Conservation (phyloP, 108 stramenopile genomes). For the Nitzschia palea region DNA sequence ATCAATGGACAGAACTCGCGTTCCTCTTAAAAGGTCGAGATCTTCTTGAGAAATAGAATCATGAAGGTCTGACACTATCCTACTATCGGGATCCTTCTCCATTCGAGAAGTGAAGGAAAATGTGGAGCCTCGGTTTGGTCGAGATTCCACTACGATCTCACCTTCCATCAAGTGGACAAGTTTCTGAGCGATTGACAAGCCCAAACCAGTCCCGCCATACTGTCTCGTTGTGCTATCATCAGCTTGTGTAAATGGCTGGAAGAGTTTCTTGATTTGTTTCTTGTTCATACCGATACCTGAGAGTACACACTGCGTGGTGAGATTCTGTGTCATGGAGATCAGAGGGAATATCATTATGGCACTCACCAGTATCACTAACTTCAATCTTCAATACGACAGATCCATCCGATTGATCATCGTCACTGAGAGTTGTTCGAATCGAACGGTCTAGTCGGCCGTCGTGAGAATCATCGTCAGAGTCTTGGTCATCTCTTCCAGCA, state of each 20-base stretch:
- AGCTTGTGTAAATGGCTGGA: constrained; percentile 45
- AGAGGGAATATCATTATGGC: not conserved
- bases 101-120: constrained; percentile 34
- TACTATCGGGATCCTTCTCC: constrained; percentile 7
- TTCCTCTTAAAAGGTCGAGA: not conserved
- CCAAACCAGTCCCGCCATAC: constrained; percentile 52
- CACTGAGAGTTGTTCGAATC: not conserved
- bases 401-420: not conserved
- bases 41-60: constrained; percentile 14
- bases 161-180: constrained; percentile 44
- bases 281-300: constrained; percentile 41
- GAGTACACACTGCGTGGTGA: too few relatives aligned
- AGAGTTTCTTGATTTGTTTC: constrained; percentile 32
- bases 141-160: constrained; percentile 32
- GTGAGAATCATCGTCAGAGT: constrained; percentile 5
- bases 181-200: constrained; percentile 43
- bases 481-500: not conserved
- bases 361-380: constrained; percentile 50
- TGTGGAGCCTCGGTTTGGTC: constrained; percentile 25
- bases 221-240: constrained; percentile 30
- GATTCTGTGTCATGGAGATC: not conserved
- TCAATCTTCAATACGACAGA: constrained; percentile 24
- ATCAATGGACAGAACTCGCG: constrained; percentile 44
- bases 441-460: too few relatives aligned
- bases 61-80: not conserved